phyloP scores from a whole-genome alignment of 148 eudicot species.

The Spergularia bocconei region DNA sequence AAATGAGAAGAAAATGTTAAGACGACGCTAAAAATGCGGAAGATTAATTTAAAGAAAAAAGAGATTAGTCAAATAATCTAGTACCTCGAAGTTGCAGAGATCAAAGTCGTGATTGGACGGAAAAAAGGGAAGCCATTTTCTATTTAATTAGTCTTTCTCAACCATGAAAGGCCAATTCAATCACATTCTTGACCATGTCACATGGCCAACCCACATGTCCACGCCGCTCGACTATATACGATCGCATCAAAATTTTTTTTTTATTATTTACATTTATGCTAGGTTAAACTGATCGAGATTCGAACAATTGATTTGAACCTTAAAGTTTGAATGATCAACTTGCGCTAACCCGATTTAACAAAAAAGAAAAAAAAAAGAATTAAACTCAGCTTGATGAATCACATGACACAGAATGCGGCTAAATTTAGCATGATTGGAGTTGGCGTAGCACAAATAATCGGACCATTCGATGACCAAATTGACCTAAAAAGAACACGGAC shows the following conservation, averaged over 20 bases:
- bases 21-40: conserved; percentile 7
- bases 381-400: no score
- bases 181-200: conserved; percentile 14
- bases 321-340: no score
- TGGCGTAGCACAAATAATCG: no score
- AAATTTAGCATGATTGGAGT: no score
- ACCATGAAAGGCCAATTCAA: not conserved
- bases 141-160: not conserved
- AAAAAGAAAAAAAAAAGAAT: no score
- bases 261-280: no score
- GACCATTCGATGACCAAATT: no score
- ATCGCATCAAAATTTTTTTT: not conserved
- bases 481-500: no score
- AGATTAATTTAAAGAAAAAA: conserved; percentile 7
- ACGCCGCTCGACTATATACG: not conserved
- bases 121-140: not conserved
- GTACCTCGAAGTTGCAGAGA: not conserved
- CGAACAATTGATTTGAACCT: no score
- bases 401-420: no score
- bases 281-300: no score
- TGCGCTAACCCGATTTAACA: no score
- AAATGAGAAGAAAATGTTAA: not conserved
- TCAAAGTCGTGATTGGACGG: conserved; percentile 1
- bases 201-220: conserved; percentile 1
- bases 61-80: conserved; percentile 11